phyloP scores from a whole-genome alignment of 768 basidiomycete genomes.

The Mycena haematopus region DNA sequence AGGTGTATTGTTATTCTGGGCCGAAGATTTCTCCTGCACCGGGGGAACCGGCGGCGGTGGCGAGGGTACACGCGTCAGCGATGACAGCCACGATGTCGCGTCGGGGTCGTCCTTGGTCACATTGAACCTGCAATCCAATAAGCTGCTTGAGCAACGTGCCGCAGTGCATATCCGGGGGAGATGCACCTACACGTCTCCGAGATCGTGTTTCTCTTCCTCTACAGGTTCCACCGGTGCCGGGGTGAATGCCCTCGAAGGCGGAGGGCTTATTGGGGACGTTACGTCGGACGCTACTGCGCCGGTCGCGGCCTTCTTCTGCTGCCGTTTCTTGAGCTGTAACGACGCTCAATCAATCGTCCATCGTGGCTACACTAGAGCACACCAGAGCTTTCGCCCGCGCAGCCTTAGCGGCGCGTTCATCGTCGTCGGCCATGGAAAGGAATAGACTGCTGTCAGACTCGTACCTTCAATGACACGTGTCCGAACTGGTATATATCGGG shows the following conservation, averaged over 20 bases:
- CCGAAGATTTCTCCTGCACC: constrained; percentile 24
- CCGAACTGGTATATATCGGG: background rate
- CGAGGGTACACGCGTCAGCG: constrained; percentile 53
- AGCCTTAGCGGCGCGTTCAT: constrained; percentile 81
- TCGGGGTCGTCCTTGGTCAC: constrained; percentile 53
- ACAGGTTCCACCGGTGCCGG: constrained; percentile 53
- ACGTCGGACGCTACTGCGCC: constrained; percentile 41
- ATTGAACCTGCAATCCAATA: constrained; percentile 27
- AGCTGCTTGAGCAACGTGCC: constrained; percentile 12
- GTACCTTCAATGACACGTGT: constrained; percentile 23
- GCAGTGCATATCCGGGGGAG: constrained; percentile 24
- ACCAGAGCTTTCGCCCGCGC: constrained; percentile 88
- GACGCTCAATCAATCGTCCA: constrained; percentile 15
- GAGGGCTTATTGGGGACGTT: constrained; percentile 51
- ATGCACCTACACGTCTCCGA: constrained; percentile 70
- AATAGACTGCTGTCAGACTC: background rate
- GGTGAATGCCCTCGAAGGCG: constrained; percentile 57
- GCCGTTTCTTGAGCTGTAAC: constrained; percentile 79
- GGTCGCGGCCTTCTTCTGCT: constrained; percentile 70
- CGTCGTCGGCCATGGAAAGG: constrained; percentile 63
- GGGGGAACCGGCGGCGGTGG: constrained; percentile 34
- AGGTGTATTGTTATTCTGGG: constrained; percentile 28
- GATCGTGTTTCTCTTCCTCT: constrained; percentile 56
- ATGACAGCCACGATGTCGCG: constrained; percentile 57
- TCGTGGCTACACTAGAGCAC: constrained; percentile 33